Percentiles rank a stretch among this genome's conserved stretches.
Evolutionary conservation across 2,329 filamentous ascomycete species (phyloP).

Genomic region (Daldinia sp.): DNA sequence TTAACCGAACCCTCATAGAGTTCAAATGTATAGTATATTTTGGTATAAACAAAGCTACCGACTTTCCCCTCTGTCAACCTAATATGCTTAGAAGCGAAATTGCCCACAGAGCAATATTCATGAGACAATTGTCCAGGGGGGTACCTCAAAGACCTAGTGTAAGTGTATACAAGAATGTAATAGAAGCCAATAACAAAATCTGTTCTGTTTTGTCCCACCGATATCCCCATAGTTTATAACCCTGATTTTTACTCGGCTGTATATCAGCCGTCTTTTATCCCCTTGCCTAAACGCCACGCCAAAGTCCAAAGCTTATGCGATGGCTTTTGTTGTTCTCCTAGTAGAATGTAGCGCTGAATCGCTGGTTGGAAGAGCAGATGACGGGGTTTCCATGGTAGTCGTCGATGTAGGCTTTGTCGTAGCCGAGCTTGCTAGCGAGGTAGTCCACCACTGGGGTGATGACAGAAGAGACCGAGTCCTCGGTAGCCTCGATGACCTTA

Average conservation of each 20-base stretch:
- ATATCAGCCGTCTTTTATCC: neutral
- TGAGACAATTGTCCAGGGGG: neutral
- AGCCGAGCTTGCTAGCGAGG: constrained; percentile 19
- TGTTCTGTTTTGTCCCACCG: neutral
- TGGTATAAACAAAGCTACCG: neutral
- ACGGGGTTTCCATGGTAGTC: constrained; percentile 36
- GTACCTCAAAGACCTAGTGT: constrained; percentile 8
- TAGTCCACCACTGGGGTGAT: constrained; percentile 12
- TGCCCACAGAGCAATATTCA: neutral
- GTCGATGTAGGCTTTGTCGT: constrained; percentile 30
- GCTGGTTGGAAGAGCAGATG: constrained; percentile 24
- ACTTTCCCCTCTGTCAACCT: neutral
- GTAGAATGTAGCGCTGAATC: constrained; percentile 30
- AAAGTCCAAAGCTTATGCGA: constrained; percentile 3
- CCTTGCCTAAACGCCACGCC: constrained; percentile 6
- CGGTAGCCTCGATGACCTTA: neutral
- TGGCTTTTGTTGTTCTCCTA: constrained; percentile 1
- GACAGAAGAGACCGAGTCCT: constrained; percentile 4
- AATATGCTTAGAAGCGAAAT: neutral
- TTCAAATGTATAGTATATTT: neutral
- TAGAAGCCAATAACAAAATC: neutral
- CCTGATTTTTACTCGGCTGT: neutral
- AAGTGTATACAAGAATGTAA: constrained; percentile 19
- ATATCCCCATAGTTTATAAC: neutral
- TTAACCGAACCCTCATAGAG: neutral